Base-by-base conservation (phyloP, 495 filamentous ascomycete genomes). In the Penicillium cataractarum region DNA sequence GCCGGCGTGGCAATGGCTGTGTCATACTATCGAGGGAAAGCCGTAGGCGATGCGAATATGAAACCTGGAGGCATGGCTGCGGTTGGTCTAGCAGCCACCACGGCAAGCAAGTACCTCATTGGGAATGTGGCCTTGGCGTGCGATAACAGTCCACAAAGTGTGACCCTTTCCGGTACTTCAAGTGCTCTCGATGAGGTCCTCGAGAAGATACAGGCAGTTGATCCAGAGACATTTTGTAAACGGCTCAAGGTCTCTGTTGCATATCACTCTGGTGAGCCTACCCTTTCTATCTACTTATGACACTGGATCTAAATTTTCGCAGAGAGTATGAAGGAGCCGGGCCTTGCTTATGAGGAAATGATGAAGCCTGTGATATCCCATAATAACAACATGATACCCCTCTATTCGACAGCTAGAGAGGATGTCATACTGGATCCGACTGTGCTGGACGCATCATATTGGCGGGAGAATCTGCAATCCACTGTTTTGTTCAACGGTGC, bases 151-250 rank as follows among this genome's bases (percentile, higher is more conserved):
- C 76, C 75, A 13, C 44, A 62, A 3, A 80, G 74, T 56, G 67
- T 74, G 2, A 82, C 78, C 0, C 46, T 83, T 15, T 80, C 80
- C 42, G 80, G 81, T n/a, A 76, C 80, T 42, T 64, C 69, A 32
- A 67, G 71, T 10, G 79, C 80, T 22, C 70, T 84, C 6, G 67
- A 74, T 15, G 57, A 67, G 15, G 58, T 80, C 1, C 68, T 75
- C 49, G 65, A 63, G 40, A 33, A 73, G 1, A 64, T 87, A 0
- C 48, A 61, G 0, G 59, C 46, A 6, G 55, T 75, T 9, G 32
- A 66, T 9, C 70, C 67, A 1, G 64, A 70, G 21, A 26, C 35
- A 12, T 61, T 71, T 65, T 26, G 71, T 71, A 6, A 66, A 55
- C n/a, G 62, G 4, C 60, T 84, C 0, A 65, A 69, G 17, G 76